Conservation (phyloP, 2,329 filamentous ascomycete genomes). For the Monosporascus sp. region DNA sequence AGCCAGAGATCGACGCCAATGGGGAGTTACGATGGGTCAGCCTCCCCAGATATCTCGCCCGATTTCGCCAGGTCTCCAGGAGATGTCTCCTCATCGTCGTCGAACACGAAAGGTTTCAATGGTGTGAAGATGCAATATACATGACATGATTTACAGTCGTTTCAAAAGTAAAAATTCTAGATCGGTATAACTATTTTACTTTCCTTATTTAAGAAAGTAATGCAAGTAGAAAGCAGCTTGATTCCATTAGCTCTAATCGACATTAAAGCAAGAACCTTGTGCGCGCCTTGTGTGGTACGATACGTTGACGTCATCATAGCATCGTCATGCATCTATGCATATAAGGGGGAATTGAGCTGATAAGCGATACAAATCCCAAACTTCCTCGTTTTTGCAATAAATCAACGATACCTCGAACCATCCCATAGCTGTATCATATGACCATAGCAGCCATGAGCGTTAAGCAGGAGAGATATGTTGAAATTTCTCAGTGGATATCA, state of each 20-base stretch:
- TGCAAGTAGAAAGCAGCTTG: too few species aligned
- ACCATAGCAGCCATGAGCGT: too few species aligned
- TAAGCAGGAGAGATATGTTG: too few species aligned
- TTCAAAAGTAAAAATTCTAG: neutral
- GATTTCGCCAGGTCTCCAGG: constrained; percentile 9
- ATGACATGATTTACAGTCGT: constrained; percentile 11
- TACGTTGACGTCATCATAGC: constrained; percentile 8
- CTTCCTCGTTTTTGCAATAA: too few species aligned
- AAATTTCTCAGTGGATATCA: too few species aligned
- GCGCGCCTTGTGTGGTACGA: constrained; percentile 5
- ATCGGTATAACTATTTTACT: neutral
- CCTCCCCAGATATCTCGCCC: constrained; percentile 6
- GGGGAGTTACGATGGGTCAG: constrained; percentile 7
- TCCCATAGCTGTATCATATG: too few species aligned
- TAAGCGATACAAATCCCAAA: too few species aligned
- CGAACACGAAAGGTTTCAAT: constrained; percentile 6
- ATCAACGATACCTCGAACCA: too few species aligned
- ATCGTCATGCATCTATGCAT: neutral
- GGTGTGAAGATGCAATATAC: constrained; percentile 1
- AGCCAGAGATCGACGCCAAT: constrained; percentile 8
- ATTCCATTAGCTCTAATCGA: neutral
- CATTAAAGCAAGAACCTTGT: neutral
- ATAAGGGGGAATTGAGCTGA: neutral
- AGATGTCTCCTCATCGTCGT: constrained; percentile 13
- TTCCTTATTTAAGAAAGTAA: too few species aligned